Evolutionary conservation across 805 yeast genomes (phyloP).

Genomic region (Starmerella scarabaei): DNA sequence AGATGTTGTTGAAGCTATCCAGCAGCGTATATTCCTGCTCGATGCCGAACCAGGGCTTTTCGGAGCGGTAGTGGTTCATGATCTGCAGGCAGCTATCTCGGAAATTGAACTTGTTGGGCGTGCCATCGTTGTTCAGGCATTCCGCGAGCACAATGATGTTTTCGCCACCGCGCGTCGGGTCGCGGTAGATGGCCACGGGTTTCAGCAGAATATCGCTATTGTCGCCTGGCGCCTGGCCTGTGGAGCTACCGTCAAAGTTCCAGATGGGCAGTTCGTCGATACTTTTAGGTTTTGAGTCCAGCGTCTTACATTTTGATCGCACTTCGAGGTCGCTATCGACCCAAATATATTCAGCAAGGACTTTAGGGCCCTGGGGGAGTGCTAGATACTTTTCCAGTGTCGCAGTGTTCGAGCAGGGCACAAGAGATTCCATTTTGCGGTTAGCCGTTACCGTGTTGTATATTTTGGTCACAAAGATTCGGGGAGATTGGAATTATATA

Average conservation of each 20-base stretch:
- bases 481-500: background rate
- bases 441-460: no score
- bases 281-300: constrained; percentile 50
- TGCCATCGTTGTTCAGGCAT: constrained; percentile 97
- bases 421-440: constrained; percentile 15
- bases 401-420: constrained; percentile 40
- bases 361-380: constrained; percentile 71
- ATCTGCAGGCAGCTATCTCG: constrained; percentile 93
- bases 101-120: constrained; percentile 97
- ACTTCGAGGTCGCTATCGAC: constrained; percentile 82
- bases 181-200: constrained; percentile 91
- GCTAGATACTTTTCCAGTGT: constrained; percentile 71
- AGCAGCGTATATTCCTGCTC: constrained; percentile 98
- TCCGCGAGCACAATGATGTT: constrained; percentile 89
- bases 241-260: constrained; percentile 99
- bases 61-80: constrained; percentile 78
- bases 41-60: constrained; percentile 91
- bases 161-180: constrained; percentile 97
- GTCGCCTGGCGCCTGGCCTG: constrained; percentile 96
- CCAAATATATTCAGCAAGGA: constrained; percentile 97
- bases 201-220: constrained; percentile 90
- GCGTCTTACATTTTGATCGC: constrained; percentile 90
- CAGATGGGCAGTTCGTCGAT: constrained; percentile 92
- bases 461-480: no score
- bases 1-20: constrained; percentile 77